Percentiles rank a stretch among this genome's conserved stretches.
Conservation (phyloP, 345 rosid species). For the Eucalyptus microcorys region DNA sequence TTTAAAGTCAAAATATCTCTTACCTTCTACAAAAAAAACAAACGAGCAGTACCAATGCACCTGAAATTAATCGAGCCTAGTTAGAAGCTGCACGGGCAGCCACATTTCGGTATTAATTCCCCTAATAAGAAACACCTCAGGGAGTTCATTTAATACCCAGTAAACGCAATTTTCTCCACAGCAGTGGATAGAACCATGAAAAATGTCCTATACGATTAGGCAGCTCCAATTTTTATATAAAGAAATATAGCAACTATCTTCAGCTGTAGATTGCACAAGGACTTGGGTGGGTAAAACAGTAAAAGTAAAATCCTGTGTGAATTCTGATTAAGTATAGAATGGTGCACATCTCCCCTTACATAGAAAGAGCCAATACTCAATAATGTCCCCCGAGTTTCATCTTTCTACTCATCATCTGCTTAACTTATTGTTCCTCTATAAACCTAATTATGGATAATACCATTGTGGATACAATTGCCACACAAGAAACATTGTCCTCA, state of each 20-base stretch:
- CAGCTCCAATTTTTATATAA: not conserved
- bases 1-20: too few relatives aligned
- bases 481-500: not conserved
- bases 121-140: not conserved
- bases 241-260: not conserved
- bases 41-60: not conserved
- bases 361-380: not conserved
- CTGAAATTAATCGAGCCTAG: not conserved
- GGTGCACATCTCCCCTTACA: not conserved
- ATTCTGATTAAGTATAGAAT: not conserved
- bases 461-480: not conserved
- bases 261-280: not conserved
- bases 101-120: not conserved
- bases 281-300: not conserved
- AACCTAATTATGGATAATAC: not conserved
- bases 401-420: not conserved
- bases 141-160: not conserved
- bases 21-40: too few relatives aligned
- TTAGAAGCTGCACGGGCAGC: not conserved
- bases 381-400: not conserved
- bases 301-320: not conserved
- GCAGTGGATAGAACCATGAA: not conserved
- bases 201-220: not conserved
- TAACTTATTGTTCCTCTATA: not conserved
- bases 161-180: not conserved